Conservation (phyloP, 768 basidiomycete genomes). For the Tulasnella calospora region DNA sequence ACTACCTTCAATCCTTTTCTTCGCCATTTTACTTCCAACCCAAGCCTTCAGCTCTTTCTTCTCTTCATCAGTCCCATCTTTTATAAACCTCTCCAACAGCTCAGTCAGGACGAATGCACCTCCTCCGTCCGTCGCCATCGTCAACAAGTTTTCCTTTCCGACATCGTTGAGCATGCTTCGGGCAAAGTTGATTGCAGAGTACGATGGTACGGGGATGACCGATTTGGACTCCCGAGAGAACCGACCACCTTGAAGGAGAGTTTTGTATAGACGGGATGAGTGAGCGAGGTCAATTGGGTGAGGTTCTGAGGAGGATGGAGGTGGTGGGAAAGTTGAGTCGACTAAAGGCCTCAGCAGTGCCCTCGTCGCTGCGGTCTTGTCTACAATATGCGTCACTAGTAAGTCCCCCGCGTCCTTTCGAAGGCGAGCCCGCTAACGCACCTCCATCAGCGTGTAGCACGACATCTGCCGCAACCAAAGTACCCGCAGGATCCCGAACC, state of each 20-base stretch:
- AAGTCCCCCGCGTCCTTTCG: background rate
- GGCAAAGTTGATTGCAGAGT: constrained; percentile 60
- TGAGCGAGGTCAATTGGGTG: constrained; percentile 81
- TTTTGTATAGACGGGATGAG: constrained; percentile 79
- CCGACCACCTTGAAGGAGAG: constrained; percentile 85
- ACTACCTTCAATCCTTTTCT: constrained; percentile 47
- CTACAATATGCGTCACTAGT: constrained; percentile 39
- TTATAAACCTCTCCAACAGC: constrained; percentile 55
- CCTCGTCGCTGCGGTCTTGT: constrained; percentile 60
- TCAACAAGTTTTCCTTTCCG: constrained; percentile 48
- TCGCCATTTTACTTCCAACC: constrained; percentile 49
- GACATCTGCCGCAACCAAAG: constrained; percentile 70
- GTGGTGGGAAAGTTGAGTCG: constrained; percentile 47
- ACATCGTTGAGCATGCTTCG: constrained; percentile 51
- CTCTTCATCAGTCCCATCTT: constrained; percentile 37
- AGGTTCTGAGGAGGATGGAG: constrained; percentile 41
- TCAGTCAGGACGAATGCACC: constrained; percentile 76
- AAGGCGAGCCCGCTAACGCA: constrained; percentile 37
- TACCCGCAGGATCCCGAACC: constrained; percentile 71
- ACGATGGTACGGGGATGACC: constrained; percentile 50
- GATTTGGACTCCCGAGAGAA: constrained; percentile 59
- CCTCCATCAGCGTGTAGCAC: constrained; percentile 84
- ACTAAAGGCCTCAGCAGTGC: constrained; percentile 57
- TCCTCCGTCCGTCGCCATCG: constrained; percentile 51
- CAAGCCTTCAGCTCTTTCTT: constrained; percentile 49